phyloP scores from a whole-genome alignment of 768 basidiomycete species.

The Termitomyces sp. region DNA sequence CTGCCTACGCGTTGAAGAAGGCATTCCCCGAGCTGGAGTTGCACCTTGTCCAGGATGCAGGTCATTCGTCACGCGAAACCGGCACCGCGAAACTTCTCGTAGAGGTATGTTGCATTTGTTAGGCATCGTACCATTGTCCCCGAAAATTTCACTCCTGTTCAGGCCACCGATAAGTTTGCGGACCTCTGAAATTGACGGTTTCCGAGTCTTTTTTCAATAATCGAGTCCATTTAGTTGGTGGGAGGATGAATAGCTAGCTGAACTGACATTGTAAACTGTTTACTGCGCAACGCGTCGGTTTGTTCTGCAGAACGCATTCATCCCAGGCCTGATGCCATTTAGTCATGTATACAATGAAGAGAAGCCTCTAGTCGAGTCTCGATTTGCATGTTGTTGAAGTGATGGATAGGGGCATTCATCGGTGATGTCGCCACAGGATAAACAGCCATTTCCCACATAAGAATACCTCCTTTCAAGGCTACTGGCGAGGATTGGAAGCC shows the following conservation, averaged over 20 bases:
- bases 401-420: conserved; percentile 24
- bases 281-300: too few species aligned
- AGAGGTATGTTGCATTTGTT: conserved; percentile 39
- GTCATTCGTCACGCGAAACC: conserved; percentile 76
- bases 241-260: background rate
- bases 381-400: conserved; percentile 58
- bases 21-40: conserved; percentile 77
- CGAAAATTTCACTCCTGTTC: background rate
- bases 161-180: conserved; percentile 39
- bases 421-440: conserved; percentile 27
- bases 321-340: background rate
- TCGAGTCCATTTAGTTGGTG: background rate
- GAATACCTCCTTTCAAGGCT: conserved; percentile 44
- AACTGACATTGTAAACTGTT: background rate
- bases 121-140: background rate
- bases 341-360: conserved; percentile 72
- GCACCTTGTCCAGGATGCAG: conserved; percentile 77
- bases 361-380: conserved; percentile 47
- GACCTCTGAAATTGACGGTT: conserved; percentile 11
- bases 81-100: conserved; percentile 67
- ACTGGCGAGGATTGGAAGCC: conserved; percentile 62
- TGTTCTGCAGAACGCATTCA: background rate
- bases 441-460: conserved; percentile 13
- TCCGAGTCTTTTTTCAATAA: background rate
- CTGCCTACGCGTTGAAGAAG: conserved; percentile 78